These are phyloP conservation scores for Pistacia integerrima DNA, from an alignment of 345 rosid species.

Conservation along the genomic window DNA sequence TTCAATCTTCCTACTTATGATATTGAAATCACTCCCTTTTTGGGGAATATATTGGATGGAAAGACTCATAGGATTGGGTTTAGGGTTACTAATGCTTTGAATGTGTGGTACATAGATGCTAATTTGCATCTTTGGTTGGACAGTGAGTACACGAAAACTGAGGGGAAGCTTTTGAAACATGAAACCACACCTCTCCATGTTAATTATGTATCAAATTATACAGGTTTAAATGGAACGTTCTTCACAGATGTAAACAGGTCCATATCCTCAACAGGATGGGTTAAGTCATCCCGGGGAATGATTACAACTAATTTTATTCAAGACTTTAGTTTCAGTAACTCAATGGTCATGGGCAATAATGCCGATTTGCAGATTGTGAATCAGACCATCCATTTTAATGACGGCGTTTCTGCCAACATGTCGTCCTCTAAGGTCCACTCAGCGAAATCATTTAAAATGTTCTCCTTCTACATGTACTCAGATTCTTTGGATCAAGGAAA, in stretches of 20 bases:
- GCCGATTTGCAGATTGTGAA: conserved; percentile 62
- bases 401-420: conserved; percentile 40
- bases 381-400: conserved; percentile 58
- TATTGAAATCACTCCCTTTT: conserved; percentile 67
- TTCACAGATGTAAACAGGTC: conserved; percentile 51
- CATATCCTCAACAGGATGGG: conserved; percentile 60
- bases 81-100: conserved; percentile 75
- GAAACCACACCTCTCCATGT: conserved; percentile 39
- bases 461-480: conserved; percentile 42
- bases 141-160: conserved; percentile 40
- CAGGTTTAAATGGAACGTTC: conserved; percentile 64
- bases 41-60: conserved; percentile 72
- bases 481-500: conserved; percentile 40
- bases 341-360: conserved; percentile 53
- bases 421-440: conserved; percentile 24
- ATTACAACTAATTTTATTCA: conserved; percentile 54
- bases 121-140: conserved; percentile 94
- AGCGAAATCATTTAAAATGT: conserved; percentile 46
- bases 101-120: conserved; percentile 85
- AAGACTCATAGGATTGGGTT: conserved; percentile 60
- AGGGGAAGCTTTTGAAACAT: conserved; percentile 57
- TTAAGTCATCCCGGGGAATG: conserved; percentile 63
- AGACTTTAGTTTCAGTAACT: conserved; percentile 50
- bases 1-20: conserved; percentile 84
- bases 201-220: conserved; percentile 42